Evolutionary conservation across 805 yeast genomes (phyloP), one percentile per base, ranked within the genome.

Genomic region (Debaryomyces prosopidis): DNA sequence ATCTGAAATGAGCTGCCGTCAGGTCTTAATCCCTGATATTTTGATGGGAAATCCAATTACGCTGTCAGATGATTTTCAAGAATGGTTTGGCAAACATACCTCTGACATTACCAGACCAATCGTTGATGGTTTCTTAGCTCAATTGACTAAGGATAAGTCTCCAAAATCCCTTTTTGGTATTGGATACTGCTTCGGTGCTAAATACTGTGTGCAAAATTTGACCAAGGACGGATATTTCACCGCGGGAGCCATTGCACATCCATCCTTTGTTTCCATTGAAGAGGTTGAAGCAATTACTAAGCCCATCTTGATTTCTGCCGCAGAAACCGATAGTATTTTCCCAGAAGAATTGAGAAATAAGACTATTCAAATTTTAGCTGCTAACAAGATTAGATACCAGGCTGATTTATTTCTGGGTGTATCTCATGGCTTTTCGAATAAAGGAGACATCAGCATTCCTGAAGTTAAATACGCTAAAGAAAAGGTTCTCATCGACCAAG

Each of bases 221-320:
- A 54, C 62, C 4, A 54, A 58, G 23, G 52, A 44, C 20, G 77
- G 77, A 19, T 36, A 56, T 6, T 75, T 79, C 30, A 78, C 79
- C 49, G 86, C 75, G 12, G 87, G 79, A 55, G 92, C 90, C 8
- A 62, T 81, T 51, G 91, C 91, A 3, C 96, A 89, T 65, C 96
- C 96, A 4, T 82, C 91, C 4, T 71, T 81, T 45, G 81, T 84
- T n/a, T 50, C 73, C 11, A 71, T 73, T 16, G 87, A 80, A 31
- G 91, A 83, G 54, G 69, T 86, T 39, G 78, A 71, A 40, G 76
- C 69, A 1, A 60, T 90, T 53, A 36, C 51, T 0, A 79, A 75
- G 51, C 95, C 95, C 10, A 31, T 90, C 17, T 54, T 84, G 52
- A 80, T 89, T 50, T 73, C 85, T 23, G 84, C 85, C 42, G 95